Evolutionary conservation across 2,329 filamentous ascomycete species (phyloP), one percentile per base, ranked within the genome.

Genomic region (Nothophoma quercina): DNA sequence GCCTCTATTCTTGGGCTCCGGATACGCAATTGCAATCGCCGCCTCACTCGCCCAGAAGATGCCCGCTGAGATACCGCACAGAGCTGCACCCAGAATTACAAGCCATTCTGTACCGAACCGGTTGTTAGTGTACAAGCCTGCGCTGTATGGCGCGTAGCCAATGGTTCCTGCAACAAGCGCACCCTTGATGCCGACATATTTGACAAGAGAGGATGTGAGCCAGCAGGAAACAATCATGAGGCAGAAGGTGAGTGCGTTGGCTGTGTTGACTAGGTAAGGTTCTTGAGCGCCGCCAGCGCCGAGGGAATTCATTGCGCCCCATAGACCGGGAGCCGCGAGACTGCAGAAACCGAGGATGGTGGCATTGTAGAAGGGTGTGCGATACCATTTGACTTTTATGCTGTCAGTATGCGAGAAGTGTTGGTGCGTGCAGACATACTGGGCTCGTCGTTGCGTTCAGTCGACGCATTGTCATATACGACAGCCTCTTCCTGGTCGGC

Each of bases 331-430:
- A 0, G 87, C 87, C 2, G 85, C 77, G 53, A 90, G 83, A 64
- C 88, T 89, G 72, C 85, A 89, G 9, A 89, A 70, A 0, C 88
- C 88, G 1, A 90, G 81, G 32, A 91, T 82, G 22, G 86, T 81
- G 44, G 87, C 85, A 74, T 90, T 90, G 75, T 84, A 90, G 59
- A 88, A 86, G 0, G 87, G 88, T 1, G 85, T 87, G 19, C 85
- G 83, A 65, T 89, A 83, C 87, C 87, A 89, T 78, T 81, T 84
- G 10, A 83, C 83, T 84, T 13, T 36, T 13, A n/a, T 32, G 26
- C n/a, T 26, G 25, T 36, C 19, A 36, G 21, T 13, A 16, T n/a
- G 12, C 2, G 7, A 10, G 8, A 39, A 12, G 28, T 2, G 9
- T 5, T 10, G 9, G 19, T 9, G 8, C 8, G 7, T 3, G 15